Evolutionary conservation across 768 basidiomycete genomes (phyloP).

Genomic region (Boletus reticuloceps): DNA sequence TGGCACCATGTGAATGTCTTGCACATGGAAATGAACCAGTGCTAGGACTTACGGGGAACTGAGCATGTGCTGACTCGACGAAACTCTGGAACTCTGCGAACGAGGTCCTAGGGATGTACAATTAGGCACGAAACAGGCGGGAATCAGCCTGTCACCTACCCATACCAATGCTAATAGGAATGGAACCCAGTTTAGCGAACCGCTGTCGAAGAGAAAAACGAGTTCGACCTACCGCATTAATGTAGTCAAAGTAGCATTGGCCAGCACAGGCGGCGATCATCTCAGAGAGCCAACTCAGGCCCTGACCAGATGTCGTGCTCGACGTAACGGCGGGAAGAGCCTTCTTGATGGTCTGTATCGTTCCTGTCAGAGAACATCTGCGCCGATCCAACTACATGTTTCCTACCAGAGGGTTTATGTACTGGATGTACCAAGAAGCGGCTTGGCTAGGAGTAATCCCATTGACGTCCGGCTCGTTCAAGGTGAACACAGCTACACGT

Average conservation of each 20-base stretch:
- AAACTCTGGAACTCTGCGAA: slow-evolving; percentile 31
- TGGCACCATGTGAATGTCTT: neutral
- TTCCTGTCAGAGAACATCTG: neutral
- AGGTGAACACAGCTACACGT: slow-evolving; percentile 29
- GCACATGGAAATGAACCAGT: too few relatives aligned
- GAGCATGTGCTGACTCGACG: slow-evolving; percentile 23
- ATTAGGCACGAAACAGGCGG: neutral
- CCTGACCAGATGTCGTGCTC: slow-evolving; percentile 30
- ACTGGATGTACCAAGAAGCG: slow-evolving; percentile 36
- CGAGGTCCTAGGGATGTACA: slow-evolving; percentile 12
- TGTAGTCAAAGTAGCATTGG: slow-evolving; percentile 35
- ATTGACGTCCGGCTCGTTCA: slow-evolving; percentile 38
- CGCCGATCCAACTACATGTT: neutral
- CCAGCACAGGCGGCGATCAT: slow-evolving; percentile 36
- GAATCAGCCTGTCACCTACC: slow-evolving; percentile 12
- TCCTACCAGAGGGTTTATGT: slow-evolving; percentile 36
- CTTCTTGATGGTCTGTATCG: slow-evolving; percentile 33
- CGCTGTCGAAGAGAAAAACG: neutral
- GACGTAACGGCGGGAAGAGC: slow-evolving; percentile 38
- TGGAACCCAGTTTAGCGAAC: neutral
- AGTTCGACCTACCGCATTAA: slow-evolving; percentile 29
- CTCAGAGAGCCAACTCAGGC: slow-evolving; percentile 34
- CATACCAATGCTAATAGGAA: slow-evolving; percentile 27
- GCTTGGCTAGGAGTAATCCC: slow-evolving; percentile 28
- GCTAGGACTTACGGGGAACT: slow-evolving; percentile 26